Conservation (phyloP, 164 flowering plant genomes). For the Annona cherimola region DNA sequence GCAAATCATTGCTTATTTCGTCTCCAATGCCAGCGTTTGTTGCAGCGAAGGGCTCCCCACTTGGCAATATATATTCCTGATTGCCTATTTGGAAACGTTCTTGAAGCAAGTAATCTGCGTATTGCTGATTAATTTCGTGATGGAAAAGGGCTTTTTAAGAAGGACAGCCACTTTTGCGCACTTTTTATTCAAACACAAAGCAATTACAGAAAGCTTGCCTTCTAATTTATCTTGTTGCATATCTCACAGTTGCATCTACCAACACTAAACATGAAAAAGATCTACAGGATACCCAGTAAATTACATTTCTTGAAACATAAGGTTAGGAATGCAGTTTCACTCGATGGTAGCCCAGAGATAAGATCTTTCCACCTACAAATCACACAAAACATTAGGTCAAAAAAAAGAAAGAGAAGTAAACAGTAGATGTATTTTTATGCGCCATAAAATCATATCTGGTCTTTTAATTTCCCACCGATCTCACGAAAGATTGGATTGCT, state of each 20-base stretch:
- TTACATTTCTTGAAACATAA: neutral
- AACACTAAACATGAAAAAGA: neutral
- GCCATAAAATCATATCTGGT: neutral
- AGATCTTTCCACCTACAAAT: slow-evolving; percentile 8
- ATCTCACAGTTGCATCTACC: neutral
- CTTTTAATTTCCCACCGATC: neutral
- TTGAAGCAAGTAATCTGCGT: neutral
- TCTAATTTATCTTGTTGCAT: neutral
- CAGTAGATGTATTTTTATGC: neutral
- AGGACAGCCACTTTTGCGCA: neutral
- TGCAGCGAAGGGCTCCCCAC: neutral
- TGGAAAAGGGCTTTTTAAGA: neutral
- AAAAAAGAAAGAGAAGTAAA: neutral
- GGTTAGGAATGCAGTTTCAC: neutral
- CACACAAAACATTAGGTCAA: neutral
- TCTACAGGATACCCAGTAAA: slow-evolving; percentile 1
- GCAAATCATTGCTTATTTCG: too few species aligned
- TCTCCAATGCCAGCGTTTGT: too few species aligned
- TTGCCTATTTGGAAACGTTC: neutral
- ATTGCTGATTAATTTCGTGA: neutral
- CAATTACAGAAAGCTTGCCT: neutral
- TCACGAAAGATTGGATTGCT: too few species aligned
- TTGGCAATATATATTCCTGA: neutral
- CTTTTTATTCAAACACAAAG: neutral
- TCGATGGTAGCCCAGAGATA: slow-evolving; percentile 10